Evolutionary conservation across 164 flowering plant species (phyloP), one percentile per base, ranked within the genome.

Genomic region (Litsea cubeba): DNA sequence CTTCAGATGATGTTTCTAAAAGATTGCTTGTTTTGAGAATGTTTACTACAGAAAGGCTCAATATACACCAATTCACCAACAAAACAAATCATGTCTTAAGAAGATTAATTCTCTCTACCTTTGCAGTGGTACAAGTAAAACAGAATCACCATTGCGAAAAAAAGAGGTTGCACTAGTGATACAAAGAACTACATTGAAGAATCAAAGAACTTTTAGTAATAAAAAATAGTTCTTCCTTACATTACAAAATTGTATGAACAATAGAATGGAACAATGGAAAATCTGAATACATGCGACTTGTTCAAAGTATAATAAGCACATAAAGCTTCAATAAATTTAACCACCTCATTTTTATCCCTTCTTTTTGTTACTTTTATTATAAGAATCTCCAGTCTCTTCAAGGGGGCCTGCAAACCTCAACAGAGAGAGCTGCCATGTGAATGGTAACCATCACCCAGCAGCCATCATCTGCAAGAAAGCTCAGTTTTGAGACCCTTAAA

Each of bases 181-280:
- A 14, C 20, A 54, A 54, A 54, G 20, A 54, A 54, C 17, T 3
- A 17, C 17, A 54, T 3, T 3, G 20, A 54, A 54, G 20, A 54
- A 54, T 14, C 18, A 18, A 54, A 54, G 20, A 18, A 12, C 17
- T 15, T 20, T 3, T 15, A 54, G 60, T 54, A 15, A 17, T 54
- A 15, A 54, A 54, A 54, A 17, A 5, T 15, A 54, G 17, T 54
- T 54, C n/a, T 54, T 54, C n/a, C 60, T 54, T 54, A 54, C 7
- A 60, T 28, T 20, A 73, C 80, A 69, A 70, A 76, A 66, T 60
- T 62, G 46, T 5, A 54, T 15, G 72, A 70, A 60, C 50, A 62
- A 75, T 22, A 3, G 46, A 35, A 51, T 69, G 68, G 23, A 69
- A 66, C 68, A 74, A 71, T 74, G 72, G 69, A 57, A 71, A 35